Evolutionary conservation across 2,329 filamentous ascomycete species (phyloP), one percentile per base, ranked within the genome.

Genomic region (Xylaria sp.): DNA sequence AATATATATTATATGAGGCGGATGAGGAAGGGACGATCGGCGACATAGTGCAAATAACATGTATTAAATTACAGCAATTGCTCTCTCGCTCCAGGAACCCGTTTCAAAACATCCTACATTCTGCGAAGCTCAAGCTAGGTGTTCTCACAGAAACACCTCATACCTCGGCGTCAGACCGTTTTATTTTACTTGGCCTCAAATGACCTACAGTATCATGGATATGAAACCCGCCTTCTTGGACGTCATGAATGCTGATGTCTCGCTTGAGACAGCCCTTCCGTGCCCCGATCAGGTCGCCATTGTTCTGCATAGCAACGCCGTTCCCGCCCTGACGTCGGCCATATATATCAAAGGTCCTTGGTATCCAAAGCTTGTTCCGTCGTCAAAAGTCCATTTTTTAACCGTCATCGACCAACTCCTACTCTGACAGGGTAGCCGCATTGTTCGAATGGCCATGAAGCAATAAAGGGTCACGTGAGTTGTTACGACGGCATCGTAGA

Each of bases 401-500:
- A 63, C 54, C 48, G 46, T 52, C 28, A 63, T 63, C 59, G 44
- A 52, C 48, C 23, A 63, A 63, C 59, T 63, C 59, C 25, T 54
- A 63, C 46, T 63, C 59, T 63, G 59, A 52, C 59, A 63, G 59
- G 46, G 59, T 52, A 63, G 59, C 48, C 48, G 59, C 44, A 63
- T 63, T 63, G 59, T 63, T 63, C 59, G 59, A 54, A 63, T 63
- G 59, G 59, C 48, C 59, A 63, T 63, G 59, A 63, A 52, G 46
- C 59, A 63, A 63, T 63, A 52, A 63, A 63, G 59, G 59, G 59
- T 63, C 59, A 63, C 59, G 59, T 63, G 59, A 63, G 59, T 63
- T 63, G 48, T 63, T 63, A 63, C 59, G 59, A 52, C 59, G 54
- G 46, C 54, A 15, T 31, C 31, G 44, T 63, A 63, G 44, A 63